A percentile compares a stretch with the other conserved stretches of the same genome.
phyloP scores from a whole-genome alignment of 257 asterid genomes.

The Voacanga thouarsii region DNA sequence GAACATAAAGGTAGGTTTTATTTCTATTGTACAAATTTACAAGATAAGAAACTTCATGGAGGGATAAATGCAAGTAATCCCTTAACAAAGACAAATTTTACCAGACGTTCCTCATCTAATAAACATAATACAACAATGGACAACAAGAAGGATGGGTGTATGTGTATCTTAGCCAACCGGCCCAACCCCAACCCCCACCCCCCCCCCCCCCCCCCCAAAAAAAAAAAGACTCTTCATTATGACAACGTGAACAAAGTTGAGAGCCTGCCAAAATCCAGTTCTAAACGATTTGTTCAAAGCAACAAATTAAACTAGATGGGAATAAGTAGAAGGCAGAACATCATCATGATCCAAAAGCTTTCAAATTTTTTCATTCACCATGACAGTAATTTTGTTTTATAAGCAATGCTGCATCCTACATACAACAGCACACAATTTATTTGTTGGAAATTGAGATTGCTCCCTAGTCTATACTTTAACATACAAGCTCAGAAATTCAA shows the following conservation, averaged over 20 bases:
- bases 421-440: neutral
- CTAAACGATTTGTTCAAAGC: neutral
- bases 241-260: neutral
- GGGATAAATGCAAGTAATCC: neutral
- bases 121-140: neutral
- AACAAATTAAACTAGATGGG: neutral
- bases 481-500: conserved; percentile 27
- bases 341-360: neutral
- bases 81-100: neutral
- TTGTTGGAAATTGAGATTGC: conserved; percentile 8
- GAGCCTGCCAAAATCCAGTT: neutral
- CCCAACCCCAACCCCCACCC: too few relatives aligned
- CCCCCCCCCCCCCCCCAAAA: too few relatives aligned
- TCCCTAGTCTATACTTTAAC: conserved; percentile 20
- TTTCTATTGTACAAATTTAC: neutral
- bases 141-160: neutral
- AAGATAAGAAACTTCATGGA: neutral
- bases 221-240: neutral
- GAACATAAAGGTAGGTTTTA: neutral
- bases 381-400: neutral
- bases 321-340: neutral
- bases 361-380: neutral
- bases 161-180: too few relatives aligned
- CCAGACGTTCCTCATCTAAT: neutral
- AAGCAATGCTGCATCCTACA: neutral